Evolutionary conservation across 2,329 filamentous ascomycete genomes (phyloP), one percentile per base, ranked within the genome.

Genomic region (Paecilomyces fulvus): DNA sequence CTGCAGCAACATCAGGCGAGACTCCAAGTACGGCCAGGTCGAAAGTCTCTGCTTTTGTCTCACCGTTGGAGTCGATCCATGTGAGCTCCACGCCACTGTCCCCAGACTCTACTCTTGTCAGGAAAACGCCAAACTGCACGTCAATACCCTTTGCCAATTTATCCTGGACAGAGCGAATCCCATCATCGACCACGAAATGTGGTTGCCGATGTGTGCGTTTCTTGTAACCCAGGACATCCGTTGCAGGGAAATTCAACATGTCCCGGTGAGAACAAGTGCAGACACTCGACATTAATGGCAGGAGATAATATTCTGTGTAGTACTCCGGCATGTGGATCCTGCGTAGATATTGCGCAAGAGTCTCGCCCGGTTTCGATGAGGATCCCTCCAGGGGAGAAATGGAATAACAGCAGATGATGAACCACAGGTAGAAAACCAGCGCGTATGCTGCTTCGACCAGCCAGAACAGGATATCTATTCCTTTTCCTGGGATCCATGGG

Each of bases 21-120:
- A 84, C 79, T 0, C 80, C 80, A 1, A 84, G 68, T 23, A 84
- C 68, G 0, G 82, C 79, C 1, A 71, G 72, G 54, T 83, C 80
- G 54, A 83, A 83, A 0, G 61, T 54, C 17, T 77, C 72, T 23
- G 63, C 60, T 12, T 55, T 55, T 1, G 62, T n/a, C 31, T 30
- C 20, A 61, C 57, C 49, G 2, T 3, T 28, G 3, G 30, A 30
- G 21, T 52, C 48, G 31, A 10, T 48, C 31, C 48, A 57, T 7
- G 31, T 54, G 49, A 59, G 50, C 20, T 60, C 56, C 21, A 61
- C 56, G 12, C 51, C 43, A 21, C 56, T 50, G 12, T 20, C 51
- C 2, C 30, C 48, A 2, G 54, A 31, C 17, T 51, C 51, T 17
- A 64, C 60, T 5, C 23, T 20, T 4, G 58, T 60, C n/a, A 59